Conservation (phyloP, 805 yeast genomes). For the Saccharomyces eubayanus region DNA sequence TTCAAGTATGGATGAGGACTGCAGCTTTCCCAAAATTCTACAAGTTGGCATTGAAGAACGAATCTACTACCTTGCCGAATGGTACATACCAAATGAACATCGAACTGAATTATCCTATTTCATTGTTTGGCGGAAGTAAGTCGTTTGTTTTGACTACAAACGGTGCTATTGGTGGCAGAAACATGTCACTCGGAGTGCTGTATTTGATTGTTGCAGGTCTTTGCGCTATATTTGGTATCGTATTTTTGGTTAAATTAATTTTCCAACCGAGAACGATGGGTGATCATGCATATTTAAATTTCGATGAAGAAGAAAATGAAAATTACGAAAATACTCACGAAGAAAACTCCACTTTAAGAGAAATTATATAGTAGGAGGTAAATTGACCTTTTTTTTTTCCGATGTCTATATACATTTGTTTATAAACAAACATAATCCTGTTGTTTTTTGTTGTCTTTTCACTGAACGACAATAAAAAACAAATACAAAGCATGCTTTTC, state of each 20-base stretch:
- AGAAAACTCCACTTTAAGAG: constrained; percentile 13
- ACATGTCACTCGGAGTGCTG: constrained; percentile 74
- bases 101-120: constrained; percentile 73
- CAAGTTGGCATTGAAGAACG: constrained; percentile 73
- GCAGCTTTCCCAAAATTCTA: constrained; percentile 87
- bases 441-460: neutral
- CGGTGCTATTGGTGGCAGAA: constrained; percentile 80
- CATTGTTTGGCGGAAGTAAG: constrained; percentile 82
- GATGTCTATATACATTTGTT: neutral
- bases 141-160: constrained; percentile 73
- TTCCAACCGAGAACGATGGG: constrained; percentile 80
- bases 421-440: neutral
- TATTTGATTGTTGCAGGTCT: constrained; percentile 79
- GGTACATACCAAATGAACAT: constrained; percentile 69
- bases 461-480: neutral
- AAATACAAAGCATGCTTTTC: neutral
- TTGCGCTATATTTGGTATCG: constrained; percentile 59
- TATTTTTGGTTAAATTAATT: constrained; percentile 72
- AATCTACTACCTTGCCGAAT: constrained; percentile 41
- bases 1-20: constrained; percentile 87
- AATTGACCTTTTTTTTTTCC: too few relatives aligned
- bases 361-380: constrained; percentile 9
- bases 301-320: constrained; percentile 19
- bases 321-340: constrained; percentile 1
- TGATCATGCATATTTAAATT: constrained; percentile 61